Evolutionary conservation across 495 filamentous ascomycete species (phyloP), one percentile per base, ranked within the genome.

Genomic region (Letharia lupina): DNA sequence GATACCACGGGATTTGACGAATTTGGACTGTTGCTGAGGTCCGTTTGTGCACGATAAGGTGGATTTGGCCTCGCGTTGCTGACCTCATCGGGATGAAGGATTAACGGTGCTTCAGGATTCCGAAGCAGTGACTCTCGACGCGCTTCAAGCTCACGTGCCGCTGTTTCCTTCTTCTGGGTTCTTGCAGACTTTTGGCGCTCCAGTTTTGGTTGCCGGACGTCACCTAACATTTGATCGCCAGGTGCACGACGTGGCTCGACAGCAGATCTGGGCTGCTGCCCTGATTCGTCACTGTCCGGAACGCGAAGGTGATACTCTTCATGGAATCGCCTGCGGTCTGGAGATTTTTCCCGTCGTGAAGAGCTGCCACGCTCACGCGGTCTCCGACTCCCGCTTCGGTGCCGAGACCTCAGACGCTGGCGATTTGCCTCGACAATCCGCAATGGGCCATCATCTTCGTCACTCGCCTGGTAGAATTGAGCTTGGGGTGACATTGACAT

Each of bases 141-240:
- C 65, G 92, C 89, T 77, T 96, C 91, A 35, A 96, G 82, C 76
- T 96, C 91, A 62, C 88, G 87, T 11, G 90, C 90, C 18, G 91
- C 91, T 37, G 88, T 76, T 69, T 93, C 90, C 76, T 88, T 91
- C 76, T 87, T 87, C 54, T 81, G 71, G 58, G 80, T 78, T 50
- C 80, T 74, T 67, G 84, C 83, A 58, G 64, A 57, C 68, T 77
- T 67, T 71, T 67, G 61, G 35, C 67, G 65, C 37, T 65, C 41
- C 6, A 62, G 40, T 31, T 45, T 60, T n/a, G 65, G 59, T 48
- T 60, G 42, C 35, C 63, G 58, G 23, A 48, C 20, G n/a, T 52
- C 61, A n/a, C 35, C 44, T 31, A 68, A 62, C 37, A 70, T 45
- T 71, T 67, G 44, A 68, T 73, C 61, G 41, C 45, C 64, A 73